Evolutionary conservation across 1,139 yeast genomes (phyloP).

Genomic region (Zhuliangozyma parablackwelliae): DNA sequence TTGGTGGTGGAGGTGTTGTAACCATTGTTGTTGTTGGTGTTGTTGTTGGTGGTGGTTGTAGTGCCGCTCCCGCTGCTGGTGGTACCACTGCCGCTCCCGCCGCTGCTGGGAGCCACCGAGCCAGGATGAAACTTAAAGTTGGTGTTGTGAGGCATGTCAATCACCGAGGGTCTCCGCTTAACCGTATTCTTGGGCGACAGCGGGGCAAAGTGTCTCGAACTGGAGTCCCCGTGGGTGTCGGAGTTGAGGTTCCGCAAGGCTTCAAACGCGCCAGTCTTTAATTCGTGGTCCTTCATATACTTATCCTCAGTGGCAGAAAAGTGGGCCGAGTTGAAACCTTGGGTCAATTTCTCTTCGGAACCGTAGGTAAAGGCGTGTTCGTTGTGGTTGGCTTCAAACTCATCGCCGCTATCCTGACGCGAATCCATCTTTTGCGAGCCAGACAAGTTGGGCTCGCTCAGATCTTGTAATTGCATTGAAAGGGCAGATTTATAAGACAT

Average conservation of each 20-base stretch:
- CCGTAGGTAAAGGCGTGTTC: conserved; percentile 15
- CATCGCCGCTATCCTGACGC: conserved; percentile 29
- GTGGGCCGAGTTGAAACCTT: conserved; percentile 45
- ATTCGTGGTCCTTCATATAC: conserved; percentile 63
- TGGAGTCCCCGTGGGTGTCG: conserved; percentile 4
- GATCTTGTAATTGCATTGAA: conserved; percentile 6
- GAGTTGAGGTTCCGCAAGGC: conserved; percentile 32
- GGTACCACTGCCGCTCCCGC: conserved; percentile 2
- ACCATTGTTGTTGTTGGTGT: conserved; percentile 5
- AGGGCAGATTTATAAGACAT: conserved; percentile 8
- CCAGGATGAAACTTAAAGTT: conserved; percentile 17
- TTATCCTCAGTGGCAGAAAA: conserved; percentile 67
- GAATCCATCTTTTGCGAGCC: conserved; percentile 14
- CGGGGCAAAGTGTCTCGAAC: not conserved
- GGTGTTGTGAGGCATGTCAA: conserved; percentile 41
- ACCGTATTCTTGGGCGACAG: conserved; percentile 14
- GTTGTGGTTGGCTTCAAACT: conserved; percentile 1
- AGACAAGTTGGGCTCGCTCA: conserved; percentile 1
- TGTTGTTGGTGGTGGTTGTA: conserved; percentile 1
- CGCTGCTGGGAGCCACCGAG: conserved; percentile 2
- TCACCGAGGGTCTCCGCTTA: conserved; percentile 48
- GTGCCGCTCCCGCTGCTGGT: conserved; percentile 10
- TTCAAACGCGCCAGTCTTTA: conserved; percentile 62
- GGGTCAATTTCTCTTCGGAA: conserved; percentile 30
- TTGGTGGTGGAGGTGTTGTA: conserved; percentile 12